phyloP scores from a whole-genome alignment of 345 rosid genomes.

The Bruguiera parviflora region DNA sequence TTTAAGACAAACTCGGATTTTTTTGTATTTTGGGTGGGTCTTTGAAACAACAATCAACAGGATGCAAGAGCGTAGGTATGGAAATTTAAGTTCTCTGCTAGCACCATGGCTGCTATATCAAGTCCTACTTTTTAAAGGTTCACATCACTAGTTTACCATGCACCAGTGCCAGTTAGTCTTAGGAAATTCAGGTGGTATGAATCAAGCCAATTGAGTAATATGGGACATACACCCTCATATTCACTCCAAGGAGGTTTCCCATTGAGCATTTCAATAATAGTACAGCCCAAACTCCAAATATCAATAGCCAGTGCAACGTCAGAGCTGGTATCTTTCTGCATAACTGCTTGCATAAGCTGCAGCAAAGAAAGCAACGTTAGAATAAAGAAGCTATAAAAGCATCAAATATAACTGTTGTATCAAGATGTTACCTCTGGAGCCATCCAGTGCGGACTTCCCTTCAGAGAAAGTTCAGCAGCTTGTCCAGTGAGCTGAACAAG shows the following conservation, averaged over 20 bases:
- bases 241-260: constrained; percentile 99
- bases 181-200: not conserved
- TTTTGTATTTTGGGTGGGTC: too few relatives aligned
- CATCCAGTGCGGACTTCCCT: constrained; percentile 99
- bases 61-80: too few relatives aligned
- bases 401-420: not conserved
- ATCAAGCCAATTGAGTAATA: constrained; percentile 7
- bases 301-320: constrained; percentile 91
- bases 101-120: too few relatives aligned
- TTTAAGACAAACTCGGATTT: too few relatives aligned
- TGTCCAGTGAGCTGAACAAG: constrained; percentile 77
- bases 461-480: constrained; percentile 80
- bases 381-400: constrained; percentile 21
- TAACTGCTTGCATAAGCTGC: constrained; percentile 90
- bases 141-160: not conserved
- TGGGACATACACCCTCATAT: constrained; percentile 79
- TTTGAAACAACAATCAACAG: too few relatives aligned
- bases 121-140: too few relatives aligned
- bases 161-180: not conserved
- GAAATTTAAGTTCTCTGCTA: too few relatives aligned
- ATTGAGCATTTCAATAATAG: constrained; percentile 90
- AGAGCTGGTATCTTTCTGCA: constrained; percentile 71
- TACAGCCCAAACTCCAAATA: constrained; percentile 99
- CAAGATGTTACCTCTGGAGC: constrained; percentile 82
- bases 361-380: constrained; percentile 1